Conservation (phyloP, 176 grass and related monocot species). For the Phragmites australis region DNA sequence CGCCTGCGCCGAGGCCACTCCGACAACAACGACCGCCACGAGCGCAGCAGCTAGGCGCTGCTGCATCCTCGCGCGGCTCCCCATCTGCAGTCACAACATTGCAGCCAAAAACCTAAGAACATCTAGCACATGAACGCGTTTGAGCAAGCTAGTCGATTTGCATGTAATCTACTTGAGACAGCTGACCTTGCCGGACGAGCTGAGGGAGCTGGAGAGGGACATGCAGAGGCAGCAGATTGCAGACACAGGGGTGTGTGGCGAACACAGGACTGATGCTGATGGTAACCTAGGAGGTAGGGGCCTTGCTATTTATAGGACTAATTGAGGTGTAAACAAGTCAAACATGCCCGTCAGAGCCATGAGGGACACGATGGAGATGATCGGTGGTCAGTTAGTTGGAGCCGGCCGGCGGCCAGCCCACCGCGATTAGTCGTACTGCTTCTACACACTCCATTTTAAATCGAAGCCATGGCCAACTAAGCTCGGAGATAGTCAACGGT, state of each 20-base stretch:
- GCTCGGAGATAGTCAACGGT: neutral
- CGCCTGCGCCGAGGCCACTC: neutral
- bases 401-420: neutral
- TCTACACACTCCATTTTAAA: constrained; percentile 28
- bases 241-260: neutral
- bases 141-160: neutral
- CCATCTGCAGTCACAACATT: constrained; percentile 1
- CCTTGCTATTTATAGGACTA: constrained; percentile 1
- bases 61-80: neutral
- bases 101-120: neutral
- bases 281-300: neutral
- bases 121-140: neutral
- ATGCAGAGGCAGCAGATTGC: neutral
- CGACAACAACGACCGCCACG: neutral
- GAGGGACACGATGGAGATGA: neutral
- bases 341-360: neutral
- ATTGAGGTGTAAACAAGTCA: neutral
- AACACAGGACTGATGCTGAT: constrained; percentile 8
- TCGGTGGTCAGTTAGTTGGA: neutral
- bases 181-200: constrained; percentile 10
- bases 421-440: constrained; percentile 5
- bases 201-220: neutral
- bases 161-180: no score
- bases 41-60: neutral
- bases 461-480: neutral